Conservation (phyloP, 768 basidiomycete species). For the Kondoa malvinella region DNA sequence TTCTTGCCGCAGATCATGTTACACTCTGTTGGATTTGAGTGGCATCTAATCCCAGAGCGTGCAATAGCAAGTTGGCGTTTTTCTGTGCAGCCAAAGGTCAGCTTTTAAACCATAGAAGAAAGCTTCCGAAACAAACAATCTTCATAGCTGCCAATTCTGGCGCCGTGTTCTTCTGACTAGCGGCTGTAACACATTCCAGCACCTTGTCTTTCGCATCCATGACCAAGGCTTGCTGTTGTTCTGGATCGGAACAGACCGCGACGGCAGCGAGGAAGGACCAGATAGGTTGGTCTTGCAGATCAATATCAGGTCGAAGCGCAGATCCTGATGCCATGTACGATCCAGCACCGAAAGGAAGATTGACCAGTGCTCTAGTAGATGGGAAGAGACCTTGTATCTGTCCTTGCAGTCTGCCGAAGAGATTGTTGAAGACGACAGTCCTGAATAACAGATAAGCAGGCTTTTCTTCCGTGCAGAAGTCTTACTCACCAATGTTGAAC, state of each 20-base stretch:
- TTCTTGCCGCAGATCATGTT: no score
- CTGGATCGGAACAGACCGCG: conserved; percentile 56
- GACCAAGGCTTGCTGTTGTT: conserved; percentile 80
- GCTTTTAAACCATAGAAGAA: neutral
- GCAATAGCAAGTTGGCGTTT: conserved; percentile 68
- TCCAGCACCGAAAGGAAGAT: conserved; percentile 33
- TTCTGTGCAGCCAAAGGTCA: conserved; percentile 37
- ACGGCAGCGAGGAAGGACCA: conserved; percentile 86
- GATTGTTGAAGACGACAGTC: conserved; percentile 71
- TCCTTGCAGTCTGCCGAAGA: conserved; percentile 62
- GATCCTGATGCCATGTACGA: conserved; percentile 29
- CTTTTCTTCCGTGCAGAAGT: conserved; percentile 6
- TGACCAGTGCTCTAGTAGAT: conserved; percentile 50
- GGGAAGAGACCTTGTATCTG: conserved; percentile 72
- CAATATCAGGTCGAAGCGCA: conserved; percentile 46
- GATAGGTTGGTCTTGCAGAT: conserved; percentile 52
- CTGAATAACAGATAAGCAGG: conserved; percentile 35
- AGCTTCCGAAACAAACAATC: conserved; percentile 29
- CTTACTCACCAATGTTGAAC: conserved; percentile 50
- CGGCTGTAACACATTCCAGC: conserved; percentile 55
- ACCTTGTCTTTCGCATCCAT: conserved; percentile 77
- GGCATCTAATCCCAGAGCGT: conserved; percentile 30
- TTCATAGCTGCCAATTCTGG: conserved; percentile 58
- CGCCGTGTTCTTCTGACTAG: conserved; percentile 41
- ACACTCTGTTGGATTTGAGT: no score